Evolutionary conservation across 2,329 filamentous ascomycete genomes (phyloP).

Genomic region (Ophiocordyceps sinensis): DNA sequence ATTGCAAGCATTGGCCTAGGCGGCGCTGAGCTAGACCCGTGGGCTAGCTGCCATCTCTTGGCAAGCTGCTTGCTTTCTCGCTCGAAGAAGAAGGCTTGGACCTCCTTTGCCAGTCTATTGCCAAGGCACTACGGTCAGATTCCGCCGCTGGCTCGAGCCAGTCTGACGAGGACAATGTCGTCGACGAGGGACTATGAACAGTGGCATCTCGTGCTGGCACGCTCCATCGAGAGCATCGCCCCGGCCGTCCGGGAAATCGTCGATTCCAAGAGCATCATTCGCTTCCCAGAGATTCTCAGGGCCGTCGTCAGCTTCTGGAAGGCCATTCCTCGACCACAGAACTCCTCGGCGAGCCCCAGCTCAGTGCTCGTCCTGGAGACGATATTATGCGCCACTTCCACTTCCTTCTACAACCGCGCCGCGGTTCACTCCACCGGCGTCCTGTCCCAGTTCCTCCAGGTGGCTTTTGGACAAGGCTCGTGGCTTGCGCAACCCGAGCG

Average conservation of each 20-base stretch:
- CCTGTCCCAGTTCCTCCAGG: conserved; percentile 48
- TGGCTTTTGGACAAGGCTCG: conserved; percentile 38
- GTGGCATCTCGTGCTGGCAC: conserved; percentile 22
- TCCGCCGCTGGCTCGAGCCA: conserved; percentile 7
- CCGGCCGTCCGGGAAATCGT: conserved; percentile 33
- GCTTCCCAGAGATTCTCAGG: conserved; percentile 49
- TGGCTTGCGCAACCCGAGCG: conserved; percentile 41
- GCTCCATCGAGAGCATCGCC: conserved; percentile 21
- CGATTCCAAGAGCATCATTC: conserved; percentile 34
- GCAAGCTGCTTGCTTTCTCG: conserved; percentile 66
- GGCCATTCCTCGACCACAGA: conserved; percentile 36
- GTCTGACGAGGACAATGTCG: conserved; percentile 10
- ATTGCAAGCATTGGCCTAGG: conserved; percentile 54
- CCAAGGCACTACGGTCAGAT: conserved; percentile 19
- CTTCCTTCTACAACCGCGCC: conserved; percentile 55
- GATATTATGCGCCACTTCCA: conserved; percentile 39
- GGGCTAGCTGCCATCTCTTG: conserved; percentile 59
- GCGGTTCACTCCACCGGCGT: conserved; percentile 60
- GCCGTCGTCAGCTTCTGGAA: conserved; percentile 51
- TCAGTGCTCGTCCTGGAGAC: conserved; percentile 53
- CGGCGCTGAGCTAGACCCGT: conserved; percentile 51
- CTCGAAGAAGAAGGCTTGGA: conserved; percentile 65
- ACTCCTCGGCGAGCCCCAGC: conserved; percentile 30
- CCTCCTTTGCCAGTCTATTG: conserved; percentile 46
- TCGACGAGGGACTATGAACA: conserved; percentile 21